Evolutionary conservation across 148 eudicot genomes (phyloP).

Genomic region (Rhododendron henanense): DNA sequence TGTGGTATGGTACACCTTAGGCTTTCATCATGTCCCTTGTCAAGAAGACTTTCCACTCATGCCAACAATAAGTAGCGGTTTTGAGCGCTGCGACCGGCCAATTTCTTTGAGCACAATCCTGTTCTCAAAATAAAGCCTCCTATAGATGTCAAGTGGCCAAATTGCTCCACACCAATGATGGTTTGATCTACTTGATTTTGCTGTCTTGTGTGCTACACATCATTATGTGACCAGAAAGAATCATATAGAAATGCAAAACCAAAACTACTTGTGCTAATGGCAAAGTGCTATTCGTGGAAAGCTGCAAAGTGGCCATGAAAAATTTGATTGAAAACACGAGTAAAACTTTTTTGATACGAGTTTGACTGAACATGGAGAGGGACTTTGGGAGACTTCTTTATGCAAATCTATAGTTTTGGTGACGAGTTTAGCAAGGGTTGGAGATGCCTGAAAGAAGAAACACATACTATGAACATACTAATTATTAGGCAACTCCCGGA

Average conservation of each 20-base stretch:
- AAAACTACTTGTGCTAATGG: background rate
- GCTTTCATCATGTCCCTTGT: slow-evolving; percentile 44
- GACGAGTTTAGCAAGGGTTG: too few relatives aligned
- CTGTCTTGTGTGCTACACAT: background rate
- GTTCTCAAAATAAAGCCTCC: slow-evolving; percentile 23
- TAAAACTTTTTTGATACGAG: too few relatives aligned
- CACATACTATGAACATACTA: too few relatives aligned
- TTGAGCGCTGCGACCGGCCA: slow-evolving; percentile 47
- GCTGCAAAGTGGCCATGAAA: background rate
- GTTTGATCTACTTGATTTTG: background rate
- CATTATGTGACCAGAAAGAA: background rate
- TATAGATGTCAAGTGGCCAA: background rate
- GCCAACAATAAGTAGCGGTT: slow-evolving; percentile 34
- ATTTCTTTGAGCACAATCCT: slow-evolving; percentile 44
- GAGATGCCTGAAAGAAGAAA: too few relatives aligned
- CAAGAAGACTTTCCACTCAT: slow-evolving; percentile 52
- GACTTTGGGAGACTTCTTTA: too few relatives aligned
- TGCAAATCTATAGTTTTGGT: too few relatives aligned
- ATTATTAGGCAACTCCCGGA: too few relatives aligned
- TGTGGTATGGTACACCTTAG: slow-evolving; percentile 52
- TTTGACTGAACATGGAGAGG: too few relatives aligned
- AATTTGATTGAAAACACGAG: background rate
- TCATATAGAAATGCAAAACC: too few relatives aligned
- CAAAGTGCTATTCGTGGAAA: background rate
- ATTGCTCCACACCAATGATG: background rate